Percentiles rank a stretch among this genome's conserved stretches.
Evolutionary conservation across 208 protist species (phyloP).

Genomic region (Wallacemonas sp.): DNA sequence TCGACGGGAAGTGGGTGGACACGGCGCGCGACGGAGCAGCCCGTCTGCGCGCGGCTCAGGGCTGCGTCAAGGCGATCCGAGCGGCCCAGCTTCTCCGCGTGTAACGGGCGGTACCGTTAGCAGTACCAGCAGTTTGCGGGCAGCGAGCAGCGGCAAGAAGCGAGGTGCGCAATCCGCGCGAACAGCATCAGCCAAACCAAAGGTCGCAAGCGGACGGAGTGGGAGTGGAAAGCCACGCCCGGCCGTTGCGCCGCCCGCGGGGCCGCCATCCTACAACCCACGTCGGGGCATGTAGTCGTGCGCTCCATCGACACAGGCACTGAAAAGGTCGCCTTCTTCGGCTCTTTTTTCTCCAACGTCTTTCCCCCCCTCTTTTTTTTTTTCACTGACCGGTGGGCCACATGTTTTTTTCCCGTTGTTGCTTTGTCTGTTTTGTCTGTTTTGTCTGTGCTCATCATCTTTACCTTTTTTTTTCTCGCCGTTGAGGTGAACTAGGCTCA

Average conservation of each 20-base stretch:
- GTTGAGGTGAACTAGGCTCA: too few species aligned
- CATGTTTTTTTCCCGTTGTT: neutral
- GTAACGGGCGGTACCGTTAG: too few species aligned
- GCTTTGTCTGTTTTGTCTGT: slow-evolving; percentile 11
- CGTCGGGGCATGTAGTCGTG: neutral
- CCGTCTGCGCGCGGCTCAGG: neutral
- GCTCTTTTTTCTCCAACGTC: slow-evolving; percentile 1
- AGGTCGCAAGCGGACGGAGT: neutral
- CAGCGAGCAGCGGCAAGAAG: neutral
- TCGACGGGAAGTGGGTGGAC: neutral
- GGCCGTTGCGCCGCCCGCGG: neutral
- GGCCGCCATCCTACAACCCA: slow-evolving; percentile 7
- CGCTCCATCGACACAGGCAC: too few species aligned
- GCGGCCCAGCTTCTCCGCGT: neutral
- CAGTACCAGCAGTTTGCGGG: neutral
- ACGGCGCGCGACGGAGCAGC: neutral
- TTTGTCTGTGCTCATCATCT: neutral
- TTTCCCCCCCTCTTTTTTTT: slow-evolving; percentile 1
- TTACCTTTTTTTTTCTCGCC: neutral
- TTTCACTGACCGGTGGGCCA: neutral
- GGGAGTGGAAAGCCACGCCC: neutral
- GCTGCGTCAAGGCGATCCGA: neutral
- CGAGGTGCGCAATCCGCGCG: neutral
- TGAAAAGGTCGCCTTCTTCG: neutral
- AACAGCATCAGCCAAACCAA: neutral